Percentiles rank a stretch among this genome's conserved stretches.
Evolutionary conservation across 352 stramenopile genomes (phyloP).

Genomic region (Phytophthora nicotianae): DNA sequence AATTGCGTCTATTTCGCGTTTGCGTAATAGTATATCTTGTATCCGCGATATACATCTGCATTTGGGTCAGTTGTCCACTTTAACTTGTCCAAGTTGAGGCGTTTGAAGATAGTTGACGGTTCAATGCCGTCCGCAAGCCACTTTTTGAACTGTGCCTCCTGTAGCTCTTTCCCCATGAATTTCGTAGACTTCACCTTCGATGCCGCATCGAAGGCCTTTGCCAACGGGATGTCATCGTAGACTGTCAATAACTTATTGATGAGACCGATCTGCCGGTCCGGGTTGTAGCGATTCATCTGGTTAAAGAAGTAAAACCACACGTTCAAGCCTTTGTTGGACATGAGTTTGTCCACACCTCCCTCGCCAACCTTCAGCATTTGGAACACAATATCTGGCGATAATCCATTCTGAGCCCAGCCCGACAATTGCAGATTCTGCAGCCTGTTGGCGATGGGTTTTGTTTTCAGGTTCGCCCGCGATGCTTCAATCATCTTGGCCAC

Average conservation of each 20-base stretch:
- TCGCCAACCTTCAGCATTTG: constrained; percentile 1
- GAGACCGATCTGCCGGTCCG: background rate
- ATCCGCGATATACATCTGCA: background rate
- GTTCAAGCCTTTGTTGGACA: constrained; percentile 5
- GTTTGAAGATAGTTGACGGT: background rate
- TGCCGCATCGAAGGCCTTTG: constrained; percentile 6
- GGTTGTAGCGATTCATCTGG: background rate
- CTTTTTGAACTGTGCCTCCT: constrained; percentile 5
- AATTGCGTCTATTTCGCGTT: background rate
- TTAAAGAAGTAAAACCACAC: constrained; percentile 14
- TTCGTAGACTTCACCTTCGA: background rate
- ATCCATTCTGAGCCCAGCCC: background rate
- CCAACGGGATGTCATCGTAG: constrained; percentile 6
- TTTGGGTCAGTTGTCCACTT: background rate
- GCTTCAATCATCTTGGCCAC: constrained; percentile 5
- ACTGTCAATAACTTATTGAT: constrained; percentile 5
- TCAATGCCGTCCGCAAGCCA: background rate
- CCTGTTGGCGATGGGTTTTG: background rate
- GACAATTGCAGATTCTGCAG: constrained; percentile 9
- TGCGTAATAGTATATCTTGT: constrained; percentile 4
- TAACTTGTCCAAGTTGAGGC: background rate
- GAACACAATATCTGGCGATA: constrained; percentile 2
- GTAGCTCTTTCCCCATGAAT: background rate
- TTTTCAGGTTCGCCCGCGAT: background rate
- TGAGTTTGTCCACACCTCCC: background rate